Base-by-base conservation (phyloP, 768 basidiomycete species). In the Termitomyces sp. region DNA sequence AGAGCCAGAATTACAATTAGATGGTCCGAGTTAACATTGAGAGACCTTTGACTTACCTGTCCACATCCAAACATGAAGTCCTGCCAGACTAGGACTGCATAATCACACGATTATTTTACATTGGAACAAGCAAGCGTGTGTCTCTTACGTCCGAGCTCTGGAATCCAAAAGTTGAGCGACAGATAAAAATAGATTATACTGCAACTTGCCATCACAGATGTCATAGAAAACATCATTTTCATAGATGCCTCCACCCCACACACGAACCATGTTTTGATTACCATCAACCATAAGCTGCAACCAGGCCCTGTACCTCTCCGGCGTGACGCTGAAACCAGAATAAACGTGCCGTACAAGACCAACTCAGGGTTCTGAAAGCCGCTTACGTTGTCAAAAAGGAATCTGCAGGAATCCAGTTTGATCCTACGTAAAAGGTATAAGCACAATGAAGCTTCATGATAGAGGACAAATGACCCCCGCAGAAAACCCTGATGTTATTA, bases 41-140 rank as follows among this genome's bases (percentile, higher is more conserved):
- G 40, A 48, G 5, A 30, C 47, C 38, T 35, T 51, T 26, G 16
- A 64, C 74, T 16, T 61, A 90, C 89, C 77, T 93, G 91, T 30
- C 95, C 95, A 70, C 95, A 97, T 35, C 88, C 94, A 70, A 98
- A 98, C 88, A 92, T 88, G 72, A 97, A 95, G 73, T 98, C 96
- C 74, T 97, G 95, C 95, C 95, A 97, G 32, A 97, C 94, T 36
- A 97, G 79, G 50, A 98, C 85, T 85, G 38, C 20, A 56, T 26
- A 40, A 43, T 41, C 4, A 36, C 59, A 41, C 36, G 43, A 60
- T 46, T 60, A 36, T 10, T 43, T n/a, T 54, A 8, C 7, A 28
- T 32, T 20, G 10, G 35, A 28, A 14, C 4, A 13, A 23, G 6
- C 5, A 26, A 35, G 18, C 8, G 7, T 10, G 12, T 10, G 9